These are phyloP conservation scores for Whalleya microplaca DNA, from an alignment of 2,329 filamentous ascomycete genomes.

Conservation along the genomic window DNA sequence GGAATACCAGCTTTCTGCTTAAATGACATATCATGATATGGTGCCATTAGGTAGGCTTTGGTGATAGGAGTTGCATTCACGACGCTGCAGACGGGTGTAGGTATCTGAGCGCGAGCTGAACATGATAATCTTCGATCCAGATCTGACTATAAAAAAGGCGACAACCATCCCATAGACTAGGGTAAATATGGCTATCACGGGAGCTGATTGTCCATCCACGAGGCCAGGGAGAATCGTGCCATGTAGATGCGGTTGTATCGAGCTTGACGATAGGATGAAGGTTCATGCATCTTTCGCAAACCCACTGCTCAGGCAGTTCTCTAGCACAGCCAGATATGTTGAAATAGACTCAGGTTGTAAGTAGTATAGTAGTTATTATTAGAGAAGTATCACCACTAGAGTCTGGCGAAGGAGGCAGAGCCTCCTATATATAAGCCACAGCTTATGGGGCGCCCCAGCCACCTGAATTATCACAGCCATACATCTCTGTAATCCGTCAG, in stretches of 20 bases:
- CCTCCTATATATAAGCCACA: no score
- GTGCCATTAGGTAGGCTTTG: neutral
- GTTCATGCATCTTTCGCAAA: slow-evolving; percentile 9
- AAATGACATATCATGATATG: neutral
- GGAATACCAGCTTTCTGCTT: neutral
- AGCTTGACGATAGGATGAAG: neutral
- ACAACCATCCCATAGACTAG: no score
- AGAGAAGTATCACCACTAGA: no score
- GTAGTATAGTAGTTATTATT: no score
- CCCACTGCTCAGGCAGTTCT: slow-evolving; percentile 3
- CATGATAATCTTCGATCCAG: slow-evolving; percentile 7
- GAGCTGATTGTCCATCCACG: neutral
- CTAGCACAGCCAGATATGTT: slow-evolving; percentile 3
- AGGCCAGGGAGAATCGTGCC: neutral
- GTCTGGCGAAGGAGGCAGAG: no score
- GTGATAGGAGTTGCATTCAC: neutral
- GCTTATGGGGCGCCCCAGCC: no score
- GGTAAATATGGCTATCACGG: no score
- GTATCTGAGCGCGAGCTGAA: slow-evolving; percentile 18
- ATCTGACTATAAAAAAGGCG: neutral
- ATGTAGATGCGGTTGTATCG: neutral
- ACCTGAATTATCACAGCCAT: no score
- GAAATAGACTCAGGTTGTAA: no score
- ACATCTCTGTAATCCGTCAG: no score
- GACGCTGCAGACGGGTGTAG: slow-evolving; percentile 2